Conservation (phyloP, 2,329 filamentous ascomycete species). For the Ceratocystiopsis brevicomis region DNA sequence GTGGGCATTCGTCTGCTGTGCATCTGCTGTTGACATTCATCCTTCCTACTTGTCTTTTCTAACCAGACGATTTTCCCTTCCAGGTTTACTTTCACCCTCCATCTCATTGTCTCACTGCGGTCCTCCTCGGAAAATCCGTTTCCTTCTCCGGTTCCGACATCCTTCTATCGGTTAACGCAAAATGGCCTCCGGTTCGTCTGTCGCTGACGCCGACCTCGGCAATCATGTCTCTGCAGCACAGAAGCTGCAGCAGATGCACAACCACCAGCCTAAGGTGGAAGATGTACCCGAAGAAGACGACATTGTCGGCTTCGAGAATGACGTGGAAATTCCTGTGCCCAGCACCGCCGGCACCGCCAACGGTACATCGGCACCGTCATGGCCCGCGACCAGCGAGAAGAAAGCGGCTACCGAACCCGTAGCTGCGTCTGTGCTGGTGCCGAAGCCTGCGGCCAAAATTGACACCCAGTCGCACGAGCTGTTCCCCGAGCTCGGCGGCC, state of each 20-base stretch:
- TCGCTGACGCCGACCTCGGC: conserved; percentile 14
- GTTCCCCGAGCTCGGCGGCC: conserved; percentile 73
- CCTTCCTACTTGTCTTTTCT: too few species aligned
- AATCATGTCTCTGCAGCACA: conserved; percentile 36
- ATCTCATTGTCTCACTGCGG: too few species aligned
- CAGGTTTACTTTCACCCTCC: too few species aligned
- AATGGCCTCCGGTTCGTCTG: conserved; percentile 11
- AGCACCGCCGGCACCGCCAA: too few species aligned
- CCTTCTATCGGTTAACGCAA: conserved; percentile 2
- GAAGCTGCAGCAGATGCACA: conserved; percentile 46
- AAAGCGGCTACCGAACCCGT: conserved; percentile 27
- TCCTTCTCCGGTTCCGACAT: too few species aligned
- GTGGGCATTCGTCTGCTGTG: too few species aligned
- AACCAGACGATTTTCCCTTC: too few species aligned
- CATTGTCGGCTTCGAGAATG: conserved; percentile 18
- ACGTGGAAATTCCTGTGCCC: conserved; percentile 2
- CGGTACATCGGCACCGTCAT: too few species aligned
- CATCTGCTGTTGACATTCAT: too few species aligned
- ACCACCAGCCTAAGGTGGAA: conserved; percentile 53
- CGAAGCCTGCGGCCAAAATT: conserved; percentile 28
- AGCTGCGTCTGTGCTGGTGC: conserved; percentile 1
- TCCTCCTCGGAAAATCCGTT: too few species aligned
- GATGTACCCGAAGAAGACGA: conserved; percentile 68
- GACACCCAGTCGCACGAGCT: conserved; percentile 79
- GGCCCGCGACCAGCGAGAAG: conserved; percentile 38